A percentile compares a stretch with the other conserved stretches of the same genome.
phyloP scores from a whole-genome alignment of 2,329 filamentous ascomycete genomes.

The Talaromyces albobiverticillius region DNA sequence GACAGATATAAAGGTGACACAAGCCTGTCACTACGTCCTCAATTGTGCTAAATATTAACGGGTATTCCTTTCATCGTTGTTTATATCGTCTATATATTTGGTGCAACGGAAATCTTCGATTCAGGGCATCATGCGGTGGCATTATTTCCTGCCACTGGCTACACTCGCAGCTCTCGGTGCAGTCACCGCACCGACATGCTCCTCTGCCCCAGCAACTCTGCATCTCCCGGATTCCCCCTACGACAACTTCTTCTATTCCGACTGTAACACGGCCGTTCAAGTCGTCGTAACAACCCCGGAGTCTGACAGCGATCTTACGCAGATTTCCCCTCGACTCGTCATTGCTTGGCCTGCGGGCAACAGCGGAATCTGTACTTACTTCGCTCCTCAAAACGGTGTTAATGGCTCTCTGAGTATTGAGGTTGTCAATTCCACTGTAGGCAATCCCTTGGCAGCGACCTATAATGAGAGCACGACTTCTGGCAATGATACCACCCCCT shows the following conservation, averaged over 20 bases:
- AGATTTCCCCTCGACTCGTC: slow-evolving; percentile 58
- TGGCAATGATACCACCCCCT: slow-evolving; percentile 32
- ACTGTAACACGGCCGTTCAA: slow-evolving; percentile 59
- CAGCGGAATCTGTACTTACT: slow-evolving; percentile 58
- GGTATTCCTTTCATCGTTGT: no score
- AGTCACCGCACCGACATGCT: slow-evolving; percentile 18
- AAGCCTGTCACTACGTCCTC: no score
- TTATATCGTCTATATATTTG: no score
- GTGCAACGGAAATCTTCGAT: no score
- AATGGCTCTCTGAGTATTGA: slow-evolving; percentile 55
- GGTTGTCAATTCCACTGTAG: slow-evolving; percentile 50
- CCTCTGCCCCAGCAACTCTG: slow-evolving; percentile 36
- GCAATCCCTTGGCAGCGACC: slow-evolving; percentile 48
- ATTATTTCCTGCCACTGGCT: not conserved
- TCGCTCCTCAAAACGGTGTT: slow-evolving; percentile 52
- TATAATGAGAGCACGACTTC: slow-evolving; percentile 28
- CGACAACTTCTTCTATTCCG: slow-evolving; percentile 64
- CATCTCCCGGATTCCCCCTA: slow-evolving; percentile 58
- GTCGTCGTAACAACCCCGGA: slow-evolving; percentile 60
- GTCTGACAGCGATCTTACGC: slow-evolving; percentile 50
- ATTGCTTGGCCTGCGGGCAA: slow-evolving; percentile 66
- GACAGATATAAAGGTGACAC: not conserved
- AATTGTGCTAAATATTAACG: no score
- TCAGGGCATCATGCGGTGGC: not conserved
- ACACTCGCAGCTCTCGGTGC: not conserved